Percentiles rank a stretch among this genome's conserved stretches.
phyloP scores from a whole-genome alignment of 345 rosid species.

The Aurinia saxatilis region DNA sequence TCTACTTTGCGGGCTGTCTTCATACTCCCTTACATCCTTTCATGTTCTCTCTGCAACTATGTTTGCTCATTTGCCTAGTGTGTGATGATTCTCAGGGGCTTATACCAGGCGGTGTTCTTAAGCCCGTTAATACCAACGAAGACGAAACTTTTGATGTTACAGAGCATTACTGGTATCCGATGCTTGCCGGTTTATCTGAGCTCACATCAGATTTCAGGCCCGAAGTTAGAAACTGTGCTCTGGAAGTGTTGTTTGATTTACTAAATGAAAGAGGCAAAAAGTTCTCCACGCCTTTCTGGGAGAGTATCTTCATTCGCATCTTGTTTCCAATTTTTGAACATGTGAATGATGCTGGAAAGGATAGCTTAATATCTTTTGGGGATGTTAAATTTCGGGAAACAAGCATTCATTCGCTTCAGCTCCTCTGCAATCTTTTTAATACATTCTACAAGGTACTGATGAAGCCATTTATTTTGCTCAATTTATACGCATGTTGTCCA shows the following conservation, averaged over 20 bases:
- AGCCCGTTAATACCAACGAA: conserved; percentile 46
- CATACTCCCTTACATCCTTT: background rate
- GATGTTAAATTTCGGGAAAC: conserved; percentile 86
- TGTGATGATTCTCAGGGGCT: conserved; percentile 51
- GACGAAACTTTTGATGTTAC: conserved; percentile 71
- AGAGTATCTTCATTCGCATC: conserved; percentile 86
- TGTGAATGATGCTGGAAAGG: conserved; percentile 85
- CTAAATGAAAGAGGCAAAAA: conserved; percentile 87
- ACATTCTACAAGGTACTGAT: conserved; percentile 44
- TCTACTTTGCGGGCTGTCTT: conserved; percentile 7
- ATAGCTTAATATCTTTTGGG: conserved; percentile 54
- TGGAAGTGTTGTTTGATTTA: conserved; percentile 88
- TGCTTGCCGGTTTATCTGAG: conserved; percentile 93
- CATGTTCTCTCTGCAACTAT: background rate
- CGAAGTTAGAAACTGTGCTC: conserved; percentile 85
- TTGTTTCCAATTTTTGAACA: conserved; percentile 92
- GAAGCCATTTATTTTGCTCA: conserved; percentile 3
- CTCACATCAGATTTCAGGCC: conserved; percentile 74
- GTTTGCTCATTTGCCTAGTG: conserved; percentile 13
- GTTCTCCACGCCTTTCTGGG: conserved; percentile 85
- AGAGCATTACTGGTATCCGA: conserved; percentile 91
- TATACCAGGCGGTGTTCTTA: conserved; percentile 79
- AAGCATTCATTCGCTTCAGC: conserved; percentile 74
- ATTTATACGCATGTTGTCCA: background rate
- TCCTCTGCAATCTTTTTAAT: conserved; percentile 95